Base-by-base conservation (phyloP, 352 stramenopile genomes). In the Phytophthora podocarpi region DNA sequence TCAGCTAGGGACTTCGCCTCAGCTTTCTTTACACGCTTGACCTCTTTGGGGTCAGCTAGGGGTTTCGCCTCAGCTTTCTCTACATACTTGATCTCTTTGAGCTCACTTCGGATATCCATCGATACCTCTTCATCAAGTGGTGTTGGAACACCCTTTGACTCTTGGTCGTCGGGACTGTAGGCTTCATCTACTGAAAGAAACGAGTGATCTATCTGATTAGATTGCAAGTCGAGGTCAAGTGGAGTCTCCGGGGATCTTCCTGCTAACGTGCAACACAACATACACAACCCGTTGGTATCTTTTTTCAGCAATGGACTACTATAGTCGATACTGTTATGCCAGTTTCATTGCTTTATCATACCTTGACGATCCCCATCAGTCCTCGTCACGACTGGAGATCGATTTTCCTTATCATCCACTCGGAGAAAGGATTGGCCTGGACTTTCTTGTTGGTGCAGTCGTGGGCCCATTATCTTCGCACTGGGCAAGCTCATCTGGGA, bases 151-250 rank as follows among this genome's bases (percentile, higher is more conserved):
- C 28, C 26, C 39, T 62, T 71, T 9, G 37, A 53, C 20, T 67
- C 50, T 16, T 63, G 34, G n/a, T 50, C 42, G 46, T 72, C 58
- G 6, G 39, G 47, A 5, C 35, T 63, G 40, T 39, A 37, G 3
- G 18, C 23, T 31, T 46, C 32, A 41, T 32, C 35, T 12, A 40
- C 50, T 13, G 49, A 43, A 6, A 68, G 24, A 54, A 64, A 62
- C 2, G 59, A 67, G 26, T 58, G 46, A 15, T 5, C 23, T 43
- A 49, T 26, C 18, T 49, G 11, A 28, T 47, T 41, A 12, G 23
- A 24, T 2, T 55, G 20, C 5, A 56, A 37, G 21, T 37, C 20
- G 18, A 66, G 15, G 6, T 24, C 32, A 20, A 42, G 4, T n/a
- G 46, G 31, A 11, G 37, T 59, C n/a, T 66, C 41, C 5, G 30